Conservation (phyloP, 2,329 filamentous ascomycete genomes). For the Fusarium duplospermum region DNA sequence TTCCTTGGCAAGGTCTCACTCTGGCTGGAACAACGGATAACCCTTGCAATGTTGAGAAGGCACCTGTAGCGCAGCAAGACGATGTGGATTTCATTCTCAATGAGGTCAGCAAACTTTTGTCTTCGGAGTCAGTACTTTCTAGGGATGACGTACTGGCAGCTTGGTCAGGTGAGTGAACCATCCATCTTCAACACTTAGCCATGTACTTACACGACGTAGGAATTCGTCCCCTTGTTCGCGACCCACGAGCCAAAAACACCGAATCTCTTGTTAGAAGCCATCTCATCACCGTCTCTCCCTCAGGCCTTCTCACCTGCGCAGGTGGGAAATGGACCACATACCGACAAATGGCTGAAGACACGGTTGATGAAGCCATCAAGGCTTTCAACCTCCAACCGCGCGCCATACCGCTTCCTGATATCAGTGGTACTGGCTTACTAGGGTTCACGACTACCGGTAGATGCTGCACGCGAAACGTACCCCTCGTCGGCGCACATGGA, state of each 20-base stretch:
- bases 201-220: slow-evolving; percentile 47
- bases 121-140: slow-evolving; percentile 79
- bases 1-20: slow-evolving; percentile 88
- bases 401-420: slow-evolving; percentile 67
- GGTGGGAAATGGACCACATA: slow-evolving; percentile 93
- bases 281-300: slow-evolving; percentile 78
- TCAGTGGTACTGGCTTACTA: slow-evolving; percentile 70
- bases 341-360: slow-evolving; percentile 88
- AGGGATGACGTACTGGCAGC: slow-evolving; percentile 82
- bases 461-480: slow-evolving; percentile 80
- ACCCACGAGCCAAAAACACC: slow-evolving; percentile 84
- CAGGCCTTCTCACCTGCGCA: slow-evolving; percentile 82
- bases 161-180: slow-evolving; percentile 73
- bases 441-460: slow-evolving; percentile 69
- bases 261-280: slow-evolving; percentile 87
- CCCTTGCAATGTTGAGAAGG: slow-evolving; percentile 73
- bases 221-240: slow-evolving; percentile 82
- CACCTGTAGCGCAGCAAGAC: slow-evolving; percentile 79
- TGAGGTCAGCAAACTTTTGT: slow-evolving; percentile 81
- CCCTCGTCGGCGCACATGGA: slow-evolving; percentile 82
- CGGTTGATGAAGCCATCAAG: slow-evolving; percentile 81
- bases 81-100: slow-evolving; percentile 86
- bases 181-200: no score
- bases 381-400: slow-evolving; percentile 70
- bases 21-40: slow-evolving; percentile 87